Evolutionary conservation across 2,329 filamentous ascomycete species (phyloP).

Genomic region (Epichloe festucae): DNA sequence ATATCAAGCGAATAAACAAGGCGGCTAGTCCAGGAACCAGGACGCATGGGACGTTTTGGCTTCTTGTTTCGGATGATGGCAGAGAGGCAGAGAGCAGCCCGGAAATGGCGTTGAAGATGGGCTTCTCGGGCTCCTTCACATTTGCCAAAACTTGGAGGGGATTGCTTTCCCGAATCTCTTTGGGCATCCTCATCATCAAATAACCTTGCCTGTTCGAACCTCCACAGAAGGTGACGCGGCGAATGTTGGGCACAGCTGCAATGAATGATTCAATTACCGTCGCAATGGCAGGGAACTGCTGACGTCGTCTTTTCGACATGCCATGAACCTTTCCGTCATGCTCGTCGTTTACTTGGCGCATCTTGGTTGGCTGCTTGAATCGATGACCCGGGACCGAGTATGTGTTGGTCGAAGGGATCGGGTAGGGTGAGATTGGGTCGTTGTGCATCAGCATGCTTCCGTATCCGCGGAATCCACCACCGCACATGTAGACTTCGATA

Average conservation of each 20-base stretch:
- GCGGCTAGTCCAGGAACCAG: slow-evolving; percentile 28
- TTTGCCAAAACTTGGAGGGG: slow-evolving; percentile 40
- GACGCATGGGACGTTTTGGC: slow-evolving; percentile 25
- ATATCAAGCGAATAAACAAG: slow-evolving; percentile 37
- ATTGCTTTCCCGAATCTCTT: slow-evolving; percentile 45
- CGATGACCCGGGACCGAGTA: slow-evolving; percentile 51
- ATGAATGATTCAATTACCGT: slow-evolving; percentile 67
- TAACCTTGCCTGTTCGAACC: slow-evolving; percentile 79
- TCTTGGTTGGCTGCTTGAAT: slow-evolving; percentile 42
- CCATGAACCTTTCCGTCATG: slow-evolving; percentile 53
- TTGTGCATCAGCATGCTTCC: slow-evolving; percentile 78
- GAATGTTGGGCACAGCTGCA: slow-evolving; percentile 55
- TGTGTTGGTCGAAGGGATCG: slow-evolving; percentile 69
- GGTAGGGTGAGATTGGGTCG: slow-evolving; percentile 63
- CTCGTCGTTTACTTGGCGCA: slow-evolving; percentile 37
- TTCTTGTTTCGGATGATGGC: slow-evolving; percentile 21
- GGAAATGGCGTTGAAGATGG: slow-evolving; percentile 24
- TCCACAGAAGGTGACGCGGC: slow-evolving; percentile 69
- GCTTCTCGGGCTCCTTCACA: slow-evolving; percentile 13
- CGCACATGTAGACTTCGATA: slow-evolving; percentile 70
- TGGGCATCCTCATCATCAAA: slow-evolving; percentile 57
- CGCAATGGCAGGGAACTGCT: slow-evolving; percentile 73
- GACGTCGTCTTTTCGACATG: slow-evolving; percentile 64
- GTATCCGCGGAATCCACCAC: slow-evolving; percentile 83
- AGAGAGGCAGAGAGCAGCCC: slow-evolving; percentile 27